Base-by-base conservation (phyloP, 2,329 filamentous ascomycete species). In the Dothiorella sarmentorum region DNA sequence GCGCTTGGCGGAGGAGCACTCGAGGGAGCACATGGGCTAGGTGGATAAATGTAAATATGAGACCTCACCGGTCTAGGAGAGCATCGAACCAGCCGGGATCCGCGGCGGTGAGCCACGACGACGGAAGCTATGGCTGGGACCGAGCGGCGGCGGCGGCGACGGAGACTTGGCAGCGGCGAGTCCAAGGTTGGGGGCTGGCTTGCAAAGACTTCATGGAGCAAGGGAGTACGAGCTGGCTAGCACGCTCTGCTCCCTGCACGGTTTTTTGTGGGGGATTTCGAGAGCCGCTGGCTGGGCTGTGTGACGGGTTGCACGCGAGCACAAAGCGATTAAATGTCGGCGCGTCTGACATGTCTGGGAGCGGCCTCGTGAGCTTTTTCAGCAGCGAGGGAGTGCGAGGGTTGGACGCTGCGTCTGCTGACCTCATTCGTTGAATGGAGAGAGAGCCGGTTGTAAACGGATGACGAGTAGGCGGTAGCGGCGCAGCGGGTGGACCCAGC, bases 11-110 rank as follows among this genome's bases (percentile, higher is more conserved):
- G 35, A 43, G 42, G 42, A 58, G 27, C 24, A 49, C n/a, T 37
- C n/a, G 55, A n/a, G 31, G 35, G 37, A 43, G 31, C 55, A 45
- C 55, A 58, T 58, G 55, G 42, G 42, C 55, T 33, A 37, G 22
- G 31, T 42, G 55, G 43, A 15, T 49, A 38, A 31, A 58, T 49
- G 55, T 17, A 27, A 47, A 37, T 37, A 18, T 49, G 33, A 40
- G 17, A 58, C n/a, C 43, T 58, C 44, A 47, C 43, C 44, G 43
- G 43, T 58, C 37, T 38, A 18, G 35, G 42, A 20, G 55, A 47
- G 26, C 15, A 45, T n/a, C 24, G 29, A 18, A 42, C 52, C 22
- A 27, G 33, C 35, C 43, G 38, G 55, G 42, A 29, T 20, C n/a
- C 11, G 22, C 26, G 44, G 55, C 55, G 55, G 55, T 58, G 55